phyloP scores from a whole-genome alignment of 2,329 filamentous ascomycete genomes.

The Rutstroemia sydowiana region DNA sequence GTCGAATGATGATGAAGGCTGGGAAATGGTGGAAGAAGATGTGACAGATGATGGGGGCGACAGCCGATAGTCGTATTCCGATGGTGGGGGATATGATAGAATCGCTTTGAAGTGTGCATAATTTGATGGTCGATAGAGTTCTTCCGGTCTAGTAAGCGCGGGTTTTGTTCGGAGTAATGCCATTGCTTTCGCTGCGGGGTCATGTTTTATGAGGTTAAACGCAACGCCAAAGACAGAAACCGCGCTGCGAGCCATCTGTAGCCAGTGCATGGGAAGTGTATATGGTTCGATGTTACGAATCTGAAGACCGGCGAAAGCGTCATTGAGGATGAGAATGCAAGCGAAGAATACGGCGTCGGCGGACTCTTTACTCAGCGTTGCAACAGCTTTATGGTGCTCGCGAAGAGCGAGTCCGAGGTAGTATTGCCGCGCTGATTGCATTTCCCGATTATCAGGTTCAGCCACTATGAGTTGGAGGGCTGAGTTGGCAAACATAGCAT shows the following conservation, averaged over 20 bases:
- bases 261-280: conserved; percentile 13
- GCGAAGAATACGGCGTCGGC: conserved; percentile 15
- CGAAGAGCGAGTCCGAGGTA: conserved; percentile 13
- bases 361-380: conserved; percentile 3
- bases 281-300: conserved; percentile 15
- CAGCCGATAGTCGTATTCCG: no score
- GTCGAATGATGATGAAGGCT: background rate
- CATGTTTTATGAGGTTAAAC: conserved; percentile 6
- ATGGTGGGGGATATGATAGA: background rate
- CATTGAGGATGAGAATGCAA: conserved; percentile 12
- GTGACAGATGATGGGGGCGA: no score
- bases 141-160: conserved; percentile 6
- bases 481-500: conserved; percentile 15
- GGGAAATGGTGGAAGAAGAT: background rate
- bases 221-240: conserved; percentile 12
- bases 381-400: conserved; percentile 14
- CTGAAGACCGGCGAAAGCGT: conserved; percentile 14
- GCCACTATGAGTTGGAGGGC: conserved; percentile 11
- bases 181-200: conserved; percentile 10
- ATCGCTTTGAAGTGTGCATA: conserved; percentile 1
- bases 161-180: conserved; percentile 7
- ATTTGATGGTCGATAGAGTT: conserved; percentile 1
- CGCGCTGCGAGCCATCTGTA: conserved; percentile 13
- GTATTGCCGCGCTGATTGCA: conserved; percentile 10
- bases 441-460: conserved; percentile 11